Evolutionary conservation across 495 filamentous ascomycete genomes (phyloP), one percentile per base, ranked within the genome.

Genomic region (Penicillium dipodomyicola): DNA sequence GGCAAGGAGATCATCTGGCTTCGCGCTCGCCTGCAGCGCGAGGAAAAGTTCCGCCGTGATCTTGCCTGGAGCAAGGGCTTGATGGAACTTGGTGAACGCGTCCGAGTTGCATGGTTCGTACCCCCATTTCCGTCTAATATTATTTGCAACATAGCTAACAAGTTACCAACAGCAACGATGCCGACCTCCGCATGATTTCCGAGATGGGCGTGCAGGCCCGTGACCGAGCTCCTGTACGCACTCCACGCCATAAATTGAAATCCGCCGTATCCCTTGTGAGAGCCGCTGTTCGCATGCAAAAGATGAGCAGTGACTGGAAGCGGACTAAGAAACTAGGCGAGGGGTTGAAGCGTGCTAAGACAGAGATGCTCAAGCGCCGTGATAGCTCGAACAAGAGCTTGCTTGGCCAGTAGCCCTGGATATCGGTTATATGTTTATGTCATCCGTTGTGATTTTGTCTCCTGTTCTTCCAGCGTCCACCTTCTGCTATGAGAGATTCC

Each of bases 1-100:
- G 83, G 82, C 57, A 87, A 92, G 72, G 91, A 96, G 70, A 93
- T 97, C 62, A 79, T 91, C 59, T 98, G 89, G 86, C 82, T 97
- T 56, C 81, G 86, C 56, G 91, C 89, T 5, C 82, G 85, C 49
- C 85, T 87, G 68, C 79, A 82, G 67, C 81, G 94, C 22, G 93
- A 96, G 73, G 84, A 88, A 63, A 84, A 81, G 51, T 86, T 97
- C 73, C 79, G 94, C 45, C 79, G 77, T 43, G 88, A 89, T 58
- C 76, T 92, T 51, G 87, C 85, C 23, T 96, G 77, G 88, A 88
- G 70, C 89, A 98, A 83, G 82, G 79, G 71, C 86, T 63, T 86
- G 60, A 84, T 94, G 81, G 88, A 92, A 72, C 84, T 97, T 49
- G 84, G 75, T 25, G 77, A 80, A 87, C 68, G 83, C 84, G 72